phyloP scores from a whole-genome alignment of 2,329 filamentous ascomycete species.

The Nemania sp. region DNA sequence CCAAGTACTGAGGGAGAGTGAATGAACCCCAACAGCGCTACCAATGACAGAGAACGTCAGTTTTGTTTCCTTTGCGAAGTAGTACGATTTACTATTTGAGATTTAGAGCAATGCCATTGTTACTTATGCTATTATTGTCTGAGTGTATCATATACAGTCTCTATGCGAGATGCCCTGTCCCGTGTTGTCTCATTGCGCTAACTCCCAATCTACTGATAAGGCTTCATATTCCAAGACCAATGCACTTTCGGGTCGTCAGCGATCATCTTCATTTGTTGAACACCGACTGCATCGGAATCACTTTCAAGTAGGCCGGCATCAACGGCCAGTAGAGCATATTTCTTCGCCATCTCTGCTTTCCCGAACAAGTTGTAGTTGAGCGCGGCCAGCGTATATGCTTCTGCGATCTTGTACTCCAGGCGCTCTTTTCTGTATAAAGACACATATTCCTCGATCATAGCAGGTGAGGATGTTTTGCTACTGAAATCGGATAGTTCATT shows the following conservation, averaged over 20 bases:
- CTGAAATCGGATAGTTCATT: slow-evolving; percentile 24
- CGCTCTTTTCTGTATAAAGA: slow-evolving; percentile 43
- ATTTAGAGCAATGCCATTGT: too few relatives aligned
- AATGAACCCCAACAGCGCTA: too few relatives aligned
- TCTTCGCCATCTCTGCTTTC: slow-evolving; percentile 36
- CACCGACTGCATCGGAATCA: slow-evolving; percentile 40
- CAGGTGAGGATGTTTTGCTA: slow-evolving; percentile 26
- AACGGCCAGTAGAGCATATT: slow-evolving; percentile 42
- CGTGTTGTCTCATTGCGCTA: too few relatives aligned
- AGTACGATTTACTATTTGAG: too few relatives aligned
- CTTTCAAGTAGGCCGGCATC: slow-evolving; percentile 45
- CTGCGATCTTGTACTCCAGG: slow-evolving; percentile 45
- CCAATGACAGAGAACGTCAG: too few relatives aligned
- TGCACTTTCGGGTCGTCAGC: slow-evolving; percentile 39
- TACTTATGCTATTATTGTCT: too few relatives aligned
- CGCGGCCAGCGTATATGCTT: slow-evolving; percentile 46
- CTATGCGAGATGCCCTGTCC: too few relatives aligned
- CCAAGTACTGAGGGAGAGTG: too few relatives aligned
- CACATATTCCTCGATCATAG: slow-evolving; percentile 41
- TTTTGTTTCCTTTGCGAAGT: too few relatives aligned
- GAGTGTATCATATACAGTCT: too few relatives aligned
- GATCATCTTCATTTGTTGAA: slow-evolving; percentile 42
- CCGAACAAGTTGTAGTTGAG: slow-evolving; percentile 45
- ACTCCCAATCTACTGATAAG: slow-evolving; percentile 1
- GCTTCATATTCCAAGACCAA: slow-evolving; percentile 31